Conservation (phyloP, 2,329 filamentous ascomycete genomes). For the Pseudocercospora vitis region DNA sequence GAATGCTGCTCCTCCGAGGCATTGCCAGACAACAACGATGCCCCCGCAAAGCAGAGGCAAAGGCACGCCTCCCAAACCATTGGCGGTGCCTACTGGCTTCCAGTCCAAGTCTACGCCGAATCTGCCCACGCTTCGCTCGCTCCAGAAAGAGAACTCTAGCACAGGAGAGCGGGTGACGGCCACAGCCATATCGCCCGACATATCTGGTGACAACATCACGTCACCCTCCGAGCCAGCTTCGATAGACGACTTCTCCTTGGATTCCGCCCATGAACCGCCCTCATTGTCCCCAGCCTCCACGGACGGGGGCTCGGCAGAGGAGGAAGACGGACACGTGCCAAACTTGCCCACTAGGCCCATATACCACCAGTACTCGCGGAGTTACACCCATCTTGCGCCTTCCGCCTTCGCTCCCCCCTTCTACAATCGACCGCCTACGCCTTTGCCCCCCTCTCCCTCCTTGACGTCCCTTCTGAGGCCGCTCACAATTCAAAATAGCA, state of each 20-base stretch:
- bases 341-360: conserved; percentile 40
- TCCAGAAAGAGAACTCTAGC: conserved; percentile 23
- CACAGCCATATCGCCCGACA: conserved; percentile 20
- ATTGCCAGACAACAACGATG: background rate
- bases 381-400: conserved; percentile 47
- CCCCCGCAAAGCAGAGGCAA: conserved; percentile 46
- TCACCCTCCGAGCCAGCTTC: conserved; percentile 43
- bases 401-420: conserved; percentile 73
- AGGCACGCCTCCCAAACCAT: conserved; percentile 23
- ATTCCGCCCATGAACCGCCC: conserved; percentile 31
- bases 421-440: conserved; percentile 95
- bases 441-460: conserved; percentile 86
- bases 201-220: conserved; percentile 31
- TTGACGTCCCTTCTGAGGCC: conserved; percentile 85
- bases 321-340: conserved; percentile 34
- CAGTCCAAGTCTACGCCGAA: conserved; percentile 52
- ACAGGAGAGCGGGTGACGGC: conserved; percentile 22
- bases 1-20: too few relatives aligned
- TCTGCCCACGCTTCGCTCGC: conserved; percentile 44
- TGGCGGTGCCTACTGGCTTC: conserved; percentile 32
- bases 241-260: conserved; percentile 41
- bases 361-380: conserved; percentile 45
- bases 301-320: conserved; percentile 32
- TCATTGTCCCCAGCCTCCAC: conserved; percentile 34
- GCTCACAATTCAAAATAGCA: conserved; percentile 67